Conservation (phyloP, 768 basidiomycete species). For the Mrakia gelida region DNA sequence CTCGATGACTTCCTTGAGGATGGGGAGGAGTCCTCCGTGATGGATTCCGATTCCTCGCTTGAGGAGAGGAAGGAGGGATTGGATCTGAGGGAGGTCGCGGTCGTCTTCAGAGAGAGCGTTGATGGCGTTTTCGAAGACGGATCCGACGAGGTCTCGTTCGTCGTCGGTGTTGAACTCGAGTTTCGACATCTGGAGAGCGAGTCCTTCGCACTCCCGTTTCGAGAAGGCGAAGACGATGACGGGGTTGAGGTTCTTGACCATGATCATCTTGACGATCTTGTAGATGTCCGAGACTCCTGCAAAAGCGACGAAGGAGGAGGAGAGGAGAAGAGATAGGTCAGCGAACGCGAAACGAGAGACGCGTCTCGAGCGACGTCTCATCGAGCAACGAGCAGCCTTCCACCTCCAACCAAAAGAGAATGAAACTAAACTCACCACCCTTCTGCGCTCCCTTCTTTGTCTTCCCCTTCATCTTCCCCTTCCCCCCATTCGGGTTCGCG, state of each 20-base stretch:
- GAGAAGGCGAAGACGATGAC: constrained; percentile 98
- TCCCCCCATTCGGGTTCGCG: constrained; percentile 30
- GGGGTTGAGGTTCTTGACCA: constrained; percentile 94
- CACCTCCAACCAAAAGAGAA: background rate
- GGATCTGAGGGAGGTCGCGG: constrained; percentile 82
- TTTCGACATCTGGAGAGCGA: constrained; percentile 88
- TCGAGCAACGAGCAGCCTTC: no score
- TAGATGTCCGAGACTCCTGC: constrained; percentile 86
- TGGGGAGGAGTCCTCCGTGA: constrained; percentile 94
- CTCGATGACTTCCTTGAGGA: constrained; percentile 97
- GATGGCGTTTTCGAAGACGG: constrained; percentile 92
- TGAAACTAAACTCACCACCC: constrained; percentile 52
- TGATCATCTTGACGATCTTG: constrained; percentile 97
- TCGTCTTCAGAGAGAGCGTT: constrained; percentile 81
- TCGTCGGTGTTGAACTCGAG: constrained; percentile 90
- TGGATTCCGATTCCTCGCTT: constrained; percentile 96
- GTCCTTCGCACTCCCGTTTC: constrained; percentile 92
- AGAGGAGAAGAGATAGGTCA: background rate
- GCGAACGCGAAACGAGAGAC: background rate
- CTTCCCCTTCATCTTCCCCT: constrained; percentile 65
- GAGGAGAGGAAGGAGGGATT: constrained; percentile 83
- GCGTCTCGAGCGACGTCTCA: background rate
- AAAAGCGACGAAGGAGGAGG: background rate
- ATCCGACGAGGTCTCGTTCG: constrained; percentile 78
- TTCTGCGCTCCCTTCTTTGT: constrained; percentile 84